These are phyloP conservation scores for Heterobasidion irregulare DNA, from an alignment of 1,284 basidiomycete genomes.

Conservation along the genomic window DNA sequence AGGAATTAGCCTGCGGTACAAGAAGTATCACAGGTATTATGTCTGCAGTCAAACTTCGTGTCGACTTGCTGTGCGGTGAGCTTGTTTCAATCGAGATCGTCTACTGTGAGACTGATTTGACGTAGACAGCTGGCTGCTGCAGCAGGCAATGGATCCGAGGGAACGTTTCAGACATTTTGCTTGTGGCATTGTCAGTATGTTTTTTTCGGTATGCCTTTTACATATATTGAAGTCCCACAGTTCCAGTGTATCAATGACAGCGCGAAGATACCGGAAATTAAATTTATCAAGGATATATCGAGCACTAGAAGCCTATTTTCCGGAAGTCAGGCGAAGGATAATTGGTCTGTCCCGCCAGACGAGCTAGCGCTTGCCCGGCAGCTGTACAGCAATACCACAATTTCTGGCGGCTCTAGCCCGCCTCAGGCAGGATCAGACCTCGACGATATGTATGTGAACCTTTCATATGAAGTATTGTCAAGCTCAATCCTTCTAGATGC, in stretches of 20 bases:
- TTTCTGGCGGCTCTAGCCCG: too few species aligned
- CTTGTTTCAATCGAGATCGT: background rate
- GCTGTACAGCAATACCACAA: too few species aligned
- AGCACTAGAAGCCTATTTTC: too few species aligned
- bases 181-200: conserved; percentile 7
- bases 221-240: background rate
- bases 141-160: background rate
- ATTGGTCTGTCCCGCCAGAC: too few species aligned
- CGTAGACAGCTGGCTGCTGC: conserved; percentile 7
- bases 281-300: background rate
- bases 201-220: background rate
- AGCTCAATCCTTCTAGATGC: too few species aligned
- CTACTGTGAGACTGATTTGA: background rate
- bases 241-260: background rate
- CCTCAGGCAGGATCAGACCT: too few species aligned
- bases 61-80: conserved; percentile 1
- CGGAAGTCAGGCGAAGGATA: too few species aligned
- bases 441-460: too few species aligned
- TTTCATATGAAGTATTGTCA: too few species aligned
- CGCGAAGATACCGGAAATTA: background rate
- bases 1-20: conserved; percentile 8
- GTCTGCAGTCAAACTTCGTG: conserved; percentile 3
- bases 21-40: conserved; percentile 1
- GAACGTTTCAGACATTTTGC: conserved; percentile 10
- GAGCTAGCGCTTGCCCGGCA: too few species aligned